A percentile compares a stretch with the other conserved stretches of the same genome.
Evolutionary conservation across 805 yeast species (phyloP).

Genomic region (Clavispora santaluciae): DNA sequence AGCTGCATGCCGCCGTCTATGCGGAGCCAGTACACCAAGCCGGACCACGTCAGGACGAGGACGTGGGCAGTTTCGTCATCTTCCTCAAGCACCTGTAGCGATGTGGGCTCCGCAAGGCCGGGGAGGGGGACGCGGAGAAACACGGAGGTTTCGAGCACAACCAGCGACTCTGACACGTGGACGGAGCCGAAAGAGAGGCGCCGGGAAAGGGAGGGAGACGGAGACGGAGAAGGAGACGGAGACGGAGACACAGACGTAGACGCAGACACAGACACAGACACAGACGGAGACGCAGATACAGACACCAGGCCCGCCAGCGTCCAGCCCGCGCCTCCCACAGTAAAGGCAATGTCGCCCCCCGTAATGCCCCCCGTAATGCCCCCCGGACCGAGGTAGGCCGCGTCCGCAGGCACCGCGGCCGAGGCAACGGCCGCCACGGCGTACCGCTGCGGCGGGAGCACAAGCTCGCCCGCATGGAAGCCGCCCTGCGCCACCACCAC

Average conservation of each 20-base stretch:
- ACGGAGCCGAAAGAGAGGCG: too few relatives aligned
- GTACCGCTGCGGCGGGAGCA: not conserved
- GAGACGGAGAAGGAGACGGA: too few relatives aligned
- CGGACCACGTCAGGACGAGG: not conserved
- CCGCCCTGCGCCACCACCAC: slow-evolving; percentile 31
- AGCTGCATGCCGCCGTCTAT: not conserved
- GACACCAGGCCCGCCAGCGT: too few relatives aligned
- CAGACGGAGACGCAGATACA: too few relatives aligned
- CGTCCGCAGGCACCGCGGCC: not conserved
- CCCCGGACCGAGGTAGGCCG: too few relatives aligned
- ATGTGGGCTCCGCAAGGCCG: not conserved
- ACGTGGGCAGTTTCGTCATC: not conserved
- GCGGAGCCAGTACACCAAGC: not conserved
- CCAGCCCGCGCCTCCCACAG: too few relatives aligned
- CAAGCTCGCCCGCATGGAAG: slow-evolving; percentile 27
- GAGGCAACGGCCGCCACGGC: not conserved
- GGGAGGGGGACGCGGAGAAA: not conserved
- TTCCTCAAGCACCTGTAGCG: not conserved
- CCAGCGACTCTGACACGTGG: not conserved
- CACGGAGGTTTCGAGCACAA: not conserved
- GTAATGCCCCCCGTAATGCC: too few relatives aligned
- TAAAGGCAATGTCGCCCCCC: too few relatives aligned
- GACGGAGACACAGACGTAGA: too few relatives aligned
- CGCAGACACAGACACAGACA: too few relatives aligned
- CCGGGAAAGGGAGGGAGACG: too few relatives aligned